These are phyloP conservation scores for Ustilago tritici DNA, from an alignment of 1,284 basidiomycete genomes.

Conservation along the genomic window DNA sequence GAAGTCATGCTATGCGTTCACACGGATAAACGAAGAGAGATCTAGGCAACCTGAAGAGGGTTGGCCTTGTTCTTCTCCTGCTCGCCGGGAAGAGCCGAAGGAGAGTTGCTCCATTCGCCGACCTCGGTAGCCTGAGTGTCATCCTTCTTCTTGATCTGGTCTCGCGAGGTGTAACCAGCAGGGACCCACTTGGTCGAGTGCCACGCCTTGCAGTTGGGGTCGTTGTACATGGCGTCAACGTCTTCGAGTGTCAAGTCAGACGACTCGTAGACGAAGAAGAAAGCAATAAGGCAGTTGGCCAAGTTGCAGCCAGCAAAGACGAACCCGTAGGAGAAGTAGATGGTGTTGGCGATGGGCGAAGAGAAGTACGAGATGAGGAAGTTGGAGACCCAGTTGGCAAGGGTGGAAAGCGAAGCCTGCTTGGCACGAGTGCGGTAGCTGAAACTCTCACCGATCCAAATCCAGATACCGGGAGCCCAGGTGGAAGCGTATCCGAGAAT, in stretches of 20 bases:
- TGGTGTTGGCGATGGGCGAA: conserved; percentile 56
- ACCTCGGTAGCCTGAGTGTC: conserved; percentile 43
- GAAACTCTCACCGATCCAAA: conserved; percentile 76
- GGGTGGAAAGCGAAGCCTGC: conserved; percentile 80
- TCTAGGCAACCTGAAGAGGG: conserved; percentile 43
- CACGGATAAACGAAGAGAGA: not conserved
- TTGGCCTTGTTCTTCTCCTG: conserved; percentile 57
- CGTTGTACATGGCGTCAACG: conserved; percentile 82
- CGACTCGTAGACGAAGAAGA: conserved; percentile 82
- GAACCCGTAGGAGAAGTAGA: conserved; percentile 78
- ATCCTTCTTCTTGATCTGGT: conserved; percentile 58
- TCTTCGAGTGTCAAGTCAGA: conserved; percentile 78
- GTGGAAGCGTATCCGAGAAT: conserved; percentile 82
- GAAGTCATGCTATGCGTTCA: not conserved
- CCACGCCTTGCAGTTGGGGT: conserved; percentile 78
- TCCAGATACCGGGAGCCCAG: conserved; percentile 73
- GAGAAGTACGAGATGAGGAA: conserved; percentile 81
- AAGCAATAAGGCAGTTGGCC: conserved; percentile 76
- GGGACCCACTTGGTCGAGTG: conserved; percentile 73
- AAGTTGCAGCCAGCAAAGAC: conserved; percentile 76
- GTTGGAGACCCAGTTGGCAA: conserved; percentile 78
- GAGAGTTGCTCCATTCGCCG: conserved; percentile 53
- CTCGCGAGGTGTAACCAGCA: conserved; percentile 55
- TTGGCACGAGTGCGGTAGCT: conserved; percentile 80
- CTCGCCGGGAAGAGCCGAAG: conserved; percentile 51